Percentiles rank a stretch among this genome's conserved stretches.
These are phyloP conservation scores for Elsinoe fawcettii DNA, from an alignment of 2,329 filamentous ascomycete genomes.

Conservation along the genomic window DNA sequence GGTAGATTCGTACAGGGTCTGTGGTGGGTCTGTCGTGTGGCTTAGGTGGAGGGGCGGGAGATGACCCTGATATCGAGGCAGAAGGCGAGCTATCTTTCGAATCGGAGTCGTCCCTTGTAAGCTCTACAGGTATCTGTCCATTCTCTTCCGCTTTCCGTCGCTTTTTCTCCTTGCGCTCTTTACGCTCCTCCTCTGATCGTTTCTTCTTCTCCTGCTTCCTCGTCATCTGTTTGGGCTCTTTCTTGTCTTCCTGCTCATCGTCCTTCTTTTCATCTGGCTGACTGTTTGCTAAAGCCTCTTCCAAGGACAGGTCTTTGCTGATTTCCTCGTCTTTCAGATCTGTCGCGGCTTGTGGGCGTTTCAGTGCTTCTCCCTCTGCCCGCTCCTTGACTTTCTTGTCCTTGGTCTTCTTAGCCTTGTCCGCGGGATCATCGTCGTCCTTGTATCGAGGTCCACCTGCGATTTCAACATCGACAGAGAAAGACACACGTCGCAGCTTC, in stretches of 20 bases:
- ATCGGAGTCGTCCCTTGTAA: slow-evolving; percentile 62
- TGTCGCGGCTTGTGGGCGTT: slow-evolving; percentile 51
- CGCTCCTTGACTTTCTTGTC: slow-evolving; percentile 57
- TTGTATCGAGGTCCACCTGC: slow-evolving; percentile 73
- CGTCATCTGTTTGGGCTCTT: slow-evolving; percentile 27
- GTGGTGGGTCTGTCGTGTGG: slow-evolving; percentile 69
- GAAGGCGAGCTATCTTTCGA: slow-evolving; percentile 36
- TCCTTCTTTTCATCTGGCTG: slow-evolving; percentile 30
- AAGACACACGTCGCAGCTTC: slow-evolving; percentile 81
- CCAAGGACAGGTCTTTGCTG: slow-evolving; percentile 25
- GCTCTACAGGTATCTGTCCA: slow-evolving; percentile 75
- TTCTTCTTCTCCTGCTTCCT: slow-evolving; percentile 96
- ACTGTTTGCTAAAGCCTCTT: slow-evolving; percentile 35
- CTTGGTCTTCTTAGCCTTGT: slow-evolving; percentile 53
- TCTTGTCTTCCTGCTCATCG: slow-evolving; percentile 31
- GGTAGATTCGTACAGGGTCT: slow-evolving; percentile 86
- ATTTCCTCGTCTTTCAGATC: slow-evolving; percentile 50
- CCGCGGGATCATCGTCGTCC: slow-evolving; percentile 39
- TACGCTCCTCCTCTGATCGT: slow-evolving; percentile 83
- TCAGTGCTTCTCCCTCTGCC: slow-evolving; percentile 66
- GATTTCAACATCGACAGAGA: slow-evolving; percentile 96
- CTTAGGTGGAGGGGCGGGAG: slow-evolving; percentile 33
- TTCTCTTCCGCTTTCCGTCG: slow-evolving; percentile 79
- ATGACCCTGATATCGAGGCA: slow-evolving; percentile 12
- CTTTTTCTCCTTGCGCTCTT: slow-evolving; percentile 85